Base-by-base conservation (phyloP, 2,329 filamentous ascomycete genomes). In the Clonostachys rhizophaga region DNA sequence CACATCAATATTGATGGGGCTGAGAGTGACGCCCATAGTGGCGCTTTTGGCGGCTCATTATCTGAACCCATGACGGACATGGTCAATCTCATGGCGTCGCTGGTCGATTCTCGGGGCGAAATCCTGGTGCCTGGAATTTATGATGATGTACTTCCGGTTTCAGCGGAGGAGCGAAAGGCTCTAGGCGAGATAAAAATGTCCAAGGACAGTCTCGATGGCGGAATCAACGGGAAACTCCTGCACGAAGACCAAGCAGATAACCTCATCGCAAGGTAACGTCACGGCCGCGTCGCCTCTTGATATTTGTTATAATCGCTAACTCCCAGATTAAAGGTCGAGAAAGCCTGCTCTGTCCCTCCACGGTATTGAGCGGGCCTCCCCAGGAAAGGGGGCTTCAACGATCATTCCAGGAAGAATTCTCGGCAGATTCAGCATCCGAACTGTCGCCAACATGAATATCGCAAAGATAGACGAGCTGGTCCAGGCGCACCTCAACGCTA, bases 11-110 rank as follows among this genome's bases (percentile, higher is more conserved):
- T 99, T 53, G 91, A 87, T 9, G 94, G 94, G 1, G 94, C 94
- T 11, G 94, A 86, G 39, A 89, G 92, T 55, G 94, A 99, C 66
- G 78, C 99, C 52, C 94, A 99, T 78, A 95, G 89, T 60, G 94
- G 94, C 66, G 92, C 99, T 40, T 99, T 96, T 64, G 94, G 94
- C 56, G 94, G 94, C 55, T 92, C 91, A 43, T 91, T 91, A 8
- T 92, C 97, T 66, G 94, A 99, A 75, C 94, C 94, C 55, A 99
- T 99, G 94, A 97, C 92, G n/a, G 94, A 99, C 65, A 75, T 99
- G 45, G 83, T 94, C 50, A 83, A 85, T 52, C 74, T 99, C 48
- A 79, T 99, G 66, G 86, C 78, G 49, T 88, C 84, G 47, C 77
- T 99, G 40, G 94, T 99, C 44, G 90, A 96, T 65, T 85, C 88